Conservation (phyloP, 257 asterid genomes). For the Primulina tabacum region DNA sequence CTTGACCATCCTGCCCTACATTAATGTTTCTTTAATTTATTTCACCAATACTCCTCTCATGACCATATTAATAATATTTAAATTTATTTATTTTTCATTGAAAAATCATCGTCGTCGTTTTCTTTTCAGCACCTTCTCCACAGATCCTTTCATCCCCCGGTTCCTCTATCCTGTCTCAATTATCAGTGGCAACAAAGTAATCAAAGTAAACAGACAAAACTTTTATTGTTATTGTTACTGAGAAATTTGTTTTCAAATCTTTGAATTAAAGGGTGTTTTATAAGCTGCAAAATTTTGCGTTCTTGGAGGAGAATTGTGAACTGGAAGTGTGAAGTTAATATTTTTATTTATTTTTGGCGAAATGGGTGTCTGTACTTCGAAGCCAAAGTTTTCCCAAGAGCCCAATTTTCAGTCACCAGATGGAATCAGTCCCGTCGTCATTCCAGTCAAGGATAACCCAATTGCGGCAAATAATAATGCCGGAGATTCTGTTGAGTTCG, state of each 20-base stretch:
- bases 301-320: not conserved
- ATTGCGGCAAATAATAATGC: constrained; percentile 9
- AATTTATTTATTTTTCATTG: not conserved
- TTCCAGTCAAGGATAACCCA: constrained; percentile 14
- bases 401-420: constrained; percentile 26
- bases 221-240: not conserved
- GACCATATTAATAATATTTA: not conserved
- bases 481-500: constrained; percentile 17
- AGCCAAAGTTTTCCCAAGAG: constrained; percentile 51
- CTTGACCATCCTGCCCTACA: too few species aligned
- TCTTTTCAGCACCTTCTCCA: not conserved
- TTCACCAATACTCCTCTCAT: not conserved
- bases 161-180: not conserved
- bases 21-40: not conserved
- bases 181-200: not conserved
- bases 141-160: not conserved
- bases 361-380: constrained; percentile 74
- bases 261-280: not conserved
- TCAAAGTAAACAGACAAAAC: not conserved
- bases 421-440: constrained; percentile 19
- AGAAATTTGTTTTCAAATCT: not conserved
- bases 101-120: not conserved
- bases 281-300: not conserved
- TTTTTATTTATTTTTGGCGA: not conserved
- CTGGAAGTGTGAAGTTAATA: not conserved